phyloP scores from a whole-genome alignment of 2,329 filamentous ascomycete genomes.

The Rhynchosporium secalis region DNA sequence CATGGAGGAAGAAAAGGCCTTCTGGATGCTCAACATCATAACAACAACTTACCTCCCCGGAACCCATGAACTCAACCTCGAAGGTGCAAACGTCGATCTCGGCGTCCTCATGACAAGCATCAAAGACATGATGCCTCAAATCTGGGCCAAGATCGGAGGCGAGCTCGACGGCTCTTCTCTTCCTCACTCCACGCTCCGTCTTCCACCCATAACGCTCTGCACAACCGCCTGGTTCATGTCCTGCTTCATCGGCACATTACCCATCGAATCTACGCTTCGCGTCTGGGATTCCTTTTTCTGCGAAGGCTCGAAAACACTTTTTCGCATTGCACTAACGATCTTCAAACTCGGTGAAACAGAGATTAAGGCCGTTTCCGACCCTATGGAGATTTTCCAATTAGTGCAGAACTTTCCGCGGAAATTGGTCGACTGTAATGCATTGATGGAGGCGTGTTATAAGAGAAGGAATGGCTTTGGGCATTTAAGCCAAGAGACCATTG shows the following conservation, averaged over 20 bases:
- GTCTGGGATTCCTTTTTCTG: slow-evolving; percentile 98
- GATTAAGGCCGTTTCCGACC: slow-evolving; percentile 76
- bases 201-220: slow-evolving; percentile 88
- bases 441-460: slow-evolving; percentile 83
- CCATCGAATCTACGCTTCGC: slow-evolving; percentile 85
- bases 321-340: slow-evolving; percentile 85
- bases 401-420: slow-evolving; percentile 83
- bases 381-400: slow-evolving; percentile 94
- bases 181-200: slow-evolving; percentile 46
- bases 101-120: slow-evolving; percentile 89
- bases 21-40: slow-evolving; percentile 91
- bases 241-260: slow-evolving; percentile 88
- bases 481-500: slow-evolving; percentile 78
- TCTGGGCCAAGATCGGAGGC: slow-evolving; percentile 86
- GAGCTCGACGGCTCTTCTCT: slow-evolving; percentile 57
- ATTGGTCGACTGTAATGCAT: slow-evolving; percentile 75
- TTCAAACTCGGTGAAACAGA: slow-evolving; percentile 86
- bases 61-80: slow-evolving; percentile 86
- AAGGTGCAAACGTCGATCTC: slow-evolving; percentile 90
- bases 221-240: slow-evolving; percentile 99
- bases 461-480: slow-evolving; percentile 78
- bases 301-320: slow-evolving; percentile 90
- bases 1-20: slow-evolving; percentile 84
- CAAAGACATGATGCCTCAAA: slow-evolving; percentile 75
- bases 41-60: slow-evolving; percentile 85